Evolutionary conservation across 1,284 basidiomycete genomes (phyloP), one percentile per base, ranked within the genome.

Genomic region (Schizophyllum amplum): DNA sequence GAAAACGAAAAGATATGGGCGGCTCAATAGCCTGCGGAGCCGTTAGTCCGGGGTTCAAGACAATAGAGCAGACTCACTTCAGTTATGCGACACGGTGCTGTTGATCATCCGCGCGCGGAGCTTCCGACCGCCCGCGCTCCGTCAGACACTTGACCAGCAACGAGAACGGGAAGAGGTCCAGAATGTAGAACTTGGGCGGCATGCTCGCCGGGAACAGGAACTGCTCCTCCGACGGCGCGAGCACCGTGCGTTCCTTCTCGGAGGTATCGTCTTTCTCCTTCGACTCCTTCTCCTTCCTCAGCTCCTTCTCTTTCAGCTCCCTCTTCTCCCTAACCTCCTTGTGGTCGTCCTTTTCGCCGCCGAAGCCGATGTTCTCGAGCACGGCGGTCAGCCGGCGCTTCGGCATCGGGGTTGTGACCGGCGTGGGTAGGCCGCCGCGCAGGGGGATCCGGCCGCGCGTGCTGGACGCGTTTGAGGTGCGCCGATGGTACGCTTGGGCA

Each of bases 141-240:
- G 76, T 72, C 50, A 84, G 68, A 25, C 67, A 65, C 26, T 69
- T 69, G 1, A 83, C 79, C 23, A 88, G 63, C 5, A 86, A 68
- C n/a, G 83, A 83, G 64, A 89, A 81, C 4, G 86, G 86, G 71
- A 86, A 89, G 2, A 86, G 61, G 63, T 89, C 86, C 55, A 84
- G 80, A 54, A 85, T 61, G 53, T 80, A 74, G 64, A 82, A 86
- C 66, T 77, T 78, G 0, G 87, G 86, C 4, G 87, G 85, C 62
- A 76, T 74, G 47, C 73, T 71, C 1, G 83, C 77, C 2, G 88
- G 87, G 11, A 79, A 66, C 5, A 87, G 71, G 57, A 77, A 78
- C 47, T 69, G 63, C 51, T 80, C 79, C 20, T 80, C 79, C 1
- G 62, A 61, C 26, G 63, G 62, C 24, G 67, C 58, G 7, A 75